phyloP scores from a whole-genome alignment of 108 stramenopile species.

The Nitzschia sp. region DNA sequence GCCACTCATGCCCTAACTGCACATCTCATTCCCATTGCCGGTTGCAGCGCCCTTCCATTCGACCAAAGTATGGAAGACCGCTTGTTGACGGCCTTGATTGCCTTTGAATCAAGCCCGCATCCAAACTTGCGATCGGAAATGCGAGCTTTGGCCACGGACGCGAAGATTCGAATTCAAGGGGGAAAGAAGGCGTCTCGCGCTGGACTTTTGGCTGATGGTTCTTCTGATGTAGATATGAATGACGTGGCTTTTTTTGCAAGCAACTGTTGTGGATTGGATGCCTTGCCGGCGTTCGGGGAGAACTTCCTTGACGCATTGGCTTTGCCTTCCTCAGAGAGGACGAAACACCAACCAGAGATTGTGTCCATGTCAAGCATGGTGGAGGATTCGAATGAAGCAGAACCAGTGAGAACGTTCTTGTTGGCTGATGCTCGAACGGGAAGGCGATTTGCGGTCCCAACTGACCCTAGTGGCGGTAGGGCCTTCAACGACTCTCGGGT shows the following conservation, averaged over 20 bases:
- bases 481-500: conserved; percentile 75
- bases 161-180: conserved; percentile 74
- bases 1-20: conserved; percentile 73
- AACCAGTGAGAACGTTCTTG: conserved; percentile 75
- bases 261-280: conserved; percentile 54
- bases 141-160: conserved; percentile 63
- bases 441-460: conserved; percentile 79
- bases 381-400: conserved; percentile 28
- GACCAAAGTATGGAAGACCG: conserved; percentile 79
- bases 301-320: conserved; percentile 61
- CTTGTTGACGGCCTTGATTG: conserved; percentile 66
- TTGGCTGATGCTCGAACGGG: conserved; percentile 73
- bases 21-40: conserved; percentile 79
- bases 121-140: conserved; percentile 62
- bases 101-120: conserved; percentile 61
- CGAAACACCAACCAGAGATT: conserved; percentile 17
- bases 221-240: conserved; percentile 47
- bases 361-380: conserved; percentile 36
- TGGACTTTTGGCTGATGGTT: conserved; percentile 19
- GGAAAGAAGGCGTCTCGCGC: conserved; percentile 38
- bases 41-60: conserved; percentile 73
- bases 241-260: conserved; percentile 56
- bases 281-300: conserved; percentile 55
- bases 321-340: conserved; percentile 26
- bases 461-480: conserved; percentile 80